Base-by-base conservation (phyloP, 1,284 basidiomycete species). In the Moesziomyces sp. region DNA sequence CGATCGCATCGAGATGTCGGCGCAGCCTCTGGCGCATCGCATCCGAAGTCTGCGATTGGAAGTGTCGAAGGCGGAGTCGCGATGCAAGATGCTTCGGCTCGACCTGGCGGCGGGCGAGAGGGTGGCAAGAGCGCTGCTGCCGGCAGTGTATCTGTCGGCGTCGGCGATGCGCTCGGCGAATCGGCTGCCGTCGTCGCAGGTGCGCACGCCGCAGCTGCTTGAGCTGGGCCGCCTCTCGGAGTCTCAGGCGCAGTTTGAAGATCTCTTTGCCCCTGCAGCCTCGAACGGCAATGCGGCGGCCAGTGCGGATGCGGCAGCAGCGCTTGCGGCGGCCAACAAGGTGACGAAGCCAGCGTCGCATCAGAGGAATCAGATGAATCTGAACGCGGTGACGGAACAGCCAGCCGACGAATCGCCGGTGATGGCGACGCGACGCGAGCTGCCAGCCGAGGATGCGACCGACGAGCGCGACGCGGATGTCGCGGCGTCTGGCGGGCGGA, bases 1-100 rank as follows among this genome's bases (percentile, higher is more conserved):
- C 3, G 80, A 81, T 9, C 71, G 74, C 3, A 81, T 81, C 59
- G 80, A 81, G 46, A 58, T 69, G 58, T 73, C 77, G 21, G 78
- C 77, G 3, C 28, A 74, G 51, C 74, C 78, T 3, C 57, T 81
- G 21, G 66, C 77, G 3, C 54, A 47, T 5, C 56, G 62, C 28
- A 73, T 81, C 35, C 67, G 74, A 14, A 47, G 57, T 26, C 60
- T 62, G n/a, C 76, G 80, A 1, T 35, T 81, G 30, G 67, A 78
- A 19, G 64, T 79, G 19, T 77, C 77, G 51, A 74, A 74, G 50
- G 66, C 56, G 7, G 61, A 63, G 30, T 66, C 73, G 26, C 52
- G 77, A 23, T 59, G 63, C 42, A 69, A 67, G 23, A 75, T 81
- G 19, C 40, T 81, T 8, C 52, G 52, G 13, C 44, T 73, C 9